A percentile compares a stretch with the other conserved stretches of the same genome.
Evolutionary conservation across 805 yeast species (phyloP).

Genomic region (Yarrowia divulgata): DNA sequence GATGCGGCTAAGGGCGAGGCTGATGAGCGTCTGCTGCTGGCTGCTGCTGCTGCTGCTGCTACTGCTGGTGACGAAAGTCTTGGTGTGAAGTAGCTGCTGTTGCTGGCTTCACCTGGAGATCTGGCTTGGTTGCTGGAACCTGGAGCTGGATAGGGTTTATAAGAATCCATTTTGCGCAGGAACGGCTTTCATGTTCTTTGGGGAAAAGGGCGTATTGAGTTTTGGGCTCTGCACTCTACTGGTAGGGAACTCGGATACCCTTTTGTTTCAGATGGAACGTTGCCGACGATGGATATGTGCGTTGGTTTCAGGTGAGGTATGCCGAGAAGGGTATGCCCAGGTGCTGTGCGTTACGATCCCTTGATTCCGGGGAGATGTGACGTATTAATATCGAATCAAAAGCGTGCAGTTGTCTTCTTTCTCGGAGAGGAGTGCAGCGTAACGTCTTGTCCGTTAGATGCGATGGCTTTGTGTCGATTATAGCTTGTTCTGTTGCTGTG

Average conservation of each 20-base stretch:
- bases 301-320: slow-evolving; percentile 13
- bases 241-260: slow-evolving; percentile 18
- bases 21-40: neutral
- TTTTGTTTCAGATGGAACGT: slow-evolving; percentile 23
- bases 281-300: slow-evolving; percentile 10
- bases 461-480: neutral
- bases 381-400: neutral
- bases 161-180: slow-evolving; percentile 24
- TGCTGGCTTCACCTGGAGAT: neutral
- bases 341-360: neutral
- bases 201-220: neutral
- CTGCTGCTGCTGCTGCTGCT: neutral
- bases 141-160: slow-evolving; percentile 26
- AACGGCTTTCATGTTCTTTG: slow-evolving; percentile 32
- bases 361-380: neutral
- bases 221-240: slow-evolving; percentile 22
- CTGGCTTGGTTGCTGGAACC: slow-evolving; percentile 11
- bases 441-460: neutral
- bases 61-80: neutral
- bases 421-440: neutral
- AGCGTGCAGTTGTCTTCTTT: neutral
- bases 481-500: slow-evolving; percentile 3
- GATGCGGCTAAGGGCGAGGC: neutral
- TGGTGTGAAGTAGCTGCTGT: neutral
- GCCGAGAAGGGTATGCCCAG: neutral